These are phyloP conservation scores for Teunomyces stri DNA, from an alignment of 805 yeast genomes.

Conservation along the genomic window DNA sequence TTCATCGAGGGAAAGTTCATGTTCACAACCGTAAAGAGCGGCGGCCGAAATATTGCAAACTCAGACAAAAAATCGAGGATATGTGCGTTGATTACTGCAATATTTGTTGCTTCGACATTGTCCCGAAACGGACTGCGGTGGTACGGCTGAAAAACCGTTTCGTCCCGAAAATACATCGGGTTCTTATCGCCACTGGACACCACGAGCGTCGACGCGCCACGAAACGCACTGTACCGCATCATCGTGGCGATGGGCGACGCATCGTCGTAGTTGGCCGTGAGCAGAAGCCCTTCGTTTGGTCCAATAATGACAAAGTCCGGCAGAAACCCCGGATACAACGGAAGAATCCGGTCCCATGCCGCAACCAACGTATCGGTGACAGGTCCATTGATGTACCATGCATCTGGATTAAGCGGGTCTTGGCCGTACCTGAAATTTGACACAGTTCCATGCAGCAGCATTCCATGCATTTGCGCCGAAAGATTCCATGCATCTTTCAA, in stretches of 20 bases:
- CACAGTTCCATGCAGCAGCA: background rate
- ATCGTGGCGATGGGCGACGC: constrained; percentile 8
- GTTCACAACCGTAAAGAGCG: constrained; percentile 14
- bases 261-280: constrained; percentile 2
- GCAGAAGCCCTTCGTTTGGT: constrained; percentile 27
- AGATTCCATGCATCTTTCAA: constrained; percentile 5
- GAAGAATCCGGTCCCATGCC: constrained; percentile 26
- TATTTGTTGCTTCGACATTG: constrained; percentile 21
- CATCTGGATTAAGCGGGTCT: constrained; percentile 30
- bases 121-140: background rate
- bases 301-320: constrained; percentile 36
- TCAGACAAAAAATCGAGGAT: background rate
- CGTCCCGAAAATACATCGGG: constrained; percentile 34
- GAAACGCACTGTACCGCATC: constrained; percentile 15
- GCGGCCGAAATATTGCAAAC: background rate
- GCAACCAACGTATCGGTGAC: constrained; percentile 24
- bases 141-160: constrained; percentile 20
- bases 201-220: constrained; percentile 19
- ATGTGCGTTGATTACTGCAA: constrained; percentile 21
- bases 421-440: constrained; percentile 21
- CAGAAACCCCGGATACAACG: constrained; percentile 17
- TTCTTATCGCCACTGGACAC: constrained; percentile 26
- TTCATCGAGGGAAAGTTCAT: constrained; percentile 31
- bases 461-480: background rate
- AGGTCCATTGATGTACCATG: constrained; percentile 34